Evolutionary conservation across 345 rosid species (phyloP).

Genomic region (Citrus mangshanensis): DNA sequence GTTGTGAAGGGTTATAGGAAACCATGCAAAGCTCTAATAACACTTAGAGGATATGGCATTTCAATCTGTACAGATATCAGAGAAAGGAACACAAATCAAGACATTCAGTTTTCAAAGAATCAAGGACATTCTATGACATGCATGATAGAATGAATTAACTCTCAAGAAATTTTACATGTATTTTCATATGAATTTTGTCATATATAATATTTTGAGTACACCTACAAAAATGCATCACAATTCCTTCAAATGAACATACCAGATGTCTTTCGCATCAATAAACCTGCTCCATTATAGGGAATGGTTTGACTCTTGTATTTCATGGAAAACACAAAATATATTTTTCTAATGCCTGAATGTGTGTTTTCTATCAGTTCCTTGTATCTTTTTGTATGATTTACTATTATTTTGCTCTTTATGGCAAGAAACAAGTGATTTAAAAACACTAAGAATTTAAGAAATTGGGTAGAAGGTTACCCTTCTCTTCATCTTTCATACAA

Average conservation of each 20-base stretch:
- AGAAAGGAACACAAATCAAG: background rate
- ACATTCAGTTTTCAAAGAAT: background rate
- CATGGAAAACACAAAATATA: background rate
- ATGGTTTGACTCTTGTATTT: background rate
- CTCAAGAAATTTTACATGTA: background rate
- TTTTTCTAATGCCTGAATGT: background rate
- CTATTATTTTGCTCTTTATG: background rate
- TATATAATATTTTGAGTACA: background rate
- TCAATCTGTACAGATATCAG: background rate
- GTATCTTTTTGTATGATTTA: background rate
- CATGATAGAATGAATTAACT: background rate
- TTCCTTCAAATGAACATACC: background rate
- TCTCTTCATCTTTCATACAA: background rate
- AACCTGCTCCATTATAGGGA: background rate
- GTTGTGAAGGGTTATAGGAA: conserved; percentile 1
- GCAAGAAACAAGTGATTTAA: background rate
- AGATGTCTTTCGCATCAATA: background rate
- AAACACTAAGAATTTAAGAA: background rate
- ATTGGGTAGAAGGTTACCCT: conserved; percentile 2
- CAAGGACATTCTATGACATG: background rate
- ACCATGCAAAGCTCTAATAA: background rate
- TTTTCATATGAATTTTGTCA: background rate
- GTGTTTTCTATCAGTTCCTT: background rate
- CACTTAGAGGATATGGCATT: background rate
- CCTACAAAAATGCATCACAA: background rate